A percentile compares a stretch with the other conserved stretches of the same genome.
These are phyloP conservation scores for Rutstroemia sydowiana DNA, from an alignment of 2,329 filamentous ascomycete genomes.

Conservation along the genomic window DNA sequence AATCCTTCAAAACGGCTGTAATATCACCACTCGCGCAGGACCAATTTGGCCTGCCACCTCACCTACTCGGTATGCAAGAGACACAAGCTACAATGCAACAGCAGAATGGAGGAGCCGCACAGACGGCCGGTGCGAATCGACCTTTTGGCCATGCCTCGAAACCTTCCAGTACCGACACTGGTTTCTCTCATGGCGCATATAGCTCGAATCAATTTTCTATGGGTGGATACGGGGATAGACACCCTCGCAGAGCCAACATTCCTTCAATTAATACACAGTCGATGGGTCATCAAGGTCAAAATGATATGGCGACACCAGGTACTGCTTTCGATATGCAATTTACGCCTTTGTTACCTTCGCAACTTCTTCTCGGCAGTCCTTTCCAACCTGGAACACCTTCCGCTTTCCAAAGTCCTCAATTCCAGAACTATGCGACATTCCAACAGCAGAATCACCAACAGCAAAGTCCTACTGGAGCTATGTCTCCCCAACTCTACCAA, in stretches of 20 bases:
- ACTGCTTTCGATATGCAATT: conserved; percentile 98
- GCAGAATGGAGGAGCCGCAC: conserved; percentile 46
- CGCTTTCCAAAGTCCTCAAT: conserved; percentile 84
- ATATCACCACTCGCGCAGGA: conserved; percentile 72
- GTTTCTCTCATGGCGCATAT: conserved; percentile 90
- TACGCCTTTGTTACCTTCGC: conserved; percentile 88
- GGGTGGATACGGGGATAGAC: conserved; percentile 77
- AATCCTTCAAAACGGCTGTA: conserved; percentile 73
- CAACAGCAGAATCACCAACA: conserved; percentile 54
- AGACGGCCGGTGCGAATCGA: conserved; percentile 44
- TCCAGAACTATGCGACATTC: conserved; percentile 75
- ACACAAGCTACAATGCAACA: conserved; percentile 59
- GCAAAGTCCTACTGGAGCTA: conserved; percentile 67
- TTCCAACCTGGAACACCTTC: conserved; percentile 93
- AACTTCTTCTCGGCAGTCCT: conserved; percentile 88
- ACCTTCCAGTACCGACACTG: conserved; percentile 75
- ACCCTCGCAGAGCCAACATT: conserved; percentile 77
- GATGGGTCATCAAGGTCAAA: conserved; percentile 45
- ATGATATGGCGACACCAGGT: conserved; percentile 78
- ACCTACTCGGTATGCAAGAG: conserved; percentile 88
- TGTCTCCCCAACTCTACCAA: conserved; percentile 80
- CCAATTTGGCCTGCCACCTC: conserved; percentile 75
- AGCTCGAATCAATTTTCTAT: conserved; percentile 68
- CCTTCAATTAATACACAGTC: conserved; percentile 85
- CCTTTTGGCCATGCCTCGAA: conserved; percentile 69